Evolutionary conservation across 345 rosid species (phyloP), one percentile per base, ranked within the genome.

Genomic region (Salix udensis): DNA sequence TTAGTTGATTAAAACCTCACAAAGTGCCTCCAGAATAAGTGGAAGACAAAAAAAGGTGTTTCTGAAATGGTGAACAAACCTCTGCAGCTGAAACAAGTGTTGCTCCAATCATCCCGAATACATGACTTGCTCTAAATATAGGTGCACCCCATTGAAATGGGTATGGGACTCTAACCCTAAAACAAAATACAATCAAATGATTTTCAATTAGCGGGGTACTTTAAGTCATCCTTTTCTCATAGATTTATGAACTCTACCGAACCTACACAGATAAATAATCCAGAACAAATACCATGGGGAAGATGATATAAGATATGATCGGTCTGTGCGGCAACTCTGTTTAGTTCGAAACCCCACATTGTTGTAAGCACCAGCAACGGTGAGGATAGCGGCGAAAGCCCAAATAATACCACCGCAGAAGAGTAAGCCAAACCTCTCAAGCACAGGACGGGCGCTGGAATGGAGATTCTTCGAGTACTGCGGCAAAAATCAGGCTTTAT

Each of bases 61-160:
- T 36, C 58, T 70, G 36, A 46, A 73, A 62, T 24, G 48, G 68
- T 31, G 62, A 77, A 2, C 71, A 66, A 70, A 96, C 98, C 98
- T 96, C 99, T 7, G 92, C 94, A 80, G 98, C 86, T 44, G 99
- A 82, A 61, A 96, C 99, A 77, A 96, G 88, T 30, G 96, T 92
- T 40, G 97, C 94, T 69, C 98, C 99, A 75, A 93, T 82, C 99
- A 93, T 96, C 68, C 95, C 99, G 67, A 96, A 96, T 66, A 93
- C 94, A 80, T 93, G 99, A 87, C 90, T 89, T 50, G 98, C 99
- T 85, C 87, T 87, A 79, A 96, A 96, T 85, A 93, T 85, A 5
- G 99, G 99, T 77, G 99, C 85, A 71, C 97, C 99, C 97, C 97
- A 96, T 78, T 96, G 99, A 76, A 96, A 92, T 6, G 99, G 99